These are phyloP conservation scores for Nepenthes mirabilis DNA, from an alignment of 148 eudicot species.

Conservation along the genomic window DNA sequence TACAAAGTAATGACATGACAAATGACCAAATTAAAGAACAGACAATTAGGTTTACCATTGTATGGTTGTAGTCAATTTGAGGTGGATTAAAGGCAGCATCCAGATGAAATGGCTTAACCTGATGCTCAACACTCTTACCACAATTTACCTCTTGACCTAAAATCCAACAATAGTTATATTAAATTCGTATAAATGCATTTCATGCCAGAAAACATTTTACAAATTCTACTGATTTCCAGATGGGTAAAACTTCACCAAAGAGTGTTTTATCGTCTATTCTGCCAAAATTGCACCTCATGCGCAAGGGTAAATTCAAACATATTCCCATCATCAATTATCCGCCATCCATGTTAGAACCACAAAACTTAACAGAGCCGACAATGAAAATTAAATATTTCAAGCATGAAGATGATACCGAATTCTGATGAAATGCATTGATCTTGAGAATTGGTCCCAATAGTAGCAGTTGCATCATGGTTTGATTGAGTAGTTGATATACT, in stretches of 20 bases:
- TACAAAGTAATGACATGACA: neutral
- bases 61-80: constrained; percentile 33
- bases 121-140: constrained; percentile 27
- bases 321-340: no score
- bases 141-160: constrained; percentile 44
- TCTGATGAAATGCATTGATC: constrained; percentile 62
- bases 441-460: constrained; percentile 38
- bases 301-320: no score
- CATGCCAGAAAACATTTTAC: neutral
- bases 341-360: neutral
- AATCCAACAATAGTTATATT: neutral
- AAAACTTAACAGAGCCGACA: neutral
- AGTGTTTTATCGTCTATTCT: no score
- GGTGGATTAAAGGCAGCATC: constrained; percentile 21
- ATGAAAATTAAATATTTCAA: neutral
- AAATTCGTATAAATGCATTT: neutral
- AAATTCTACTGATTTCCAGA: neutral
- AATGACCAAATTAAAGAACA: neutral
- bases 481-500: constrained; percentile 43
- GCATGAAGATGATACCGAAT: constrained; percentile 29
- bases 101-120: constrained; percentile 35
- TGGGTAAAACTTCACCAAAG: no score
- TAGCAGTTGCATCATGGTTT: constrained; percentile 33
- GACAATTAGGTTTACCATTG: constrained; percentile 25
- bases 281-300: no score